These are phyloP conservation scores for Sedum album DNA, from an alignment of 164 flowering plant genomes.

Conservation along the genomic window DNA sequence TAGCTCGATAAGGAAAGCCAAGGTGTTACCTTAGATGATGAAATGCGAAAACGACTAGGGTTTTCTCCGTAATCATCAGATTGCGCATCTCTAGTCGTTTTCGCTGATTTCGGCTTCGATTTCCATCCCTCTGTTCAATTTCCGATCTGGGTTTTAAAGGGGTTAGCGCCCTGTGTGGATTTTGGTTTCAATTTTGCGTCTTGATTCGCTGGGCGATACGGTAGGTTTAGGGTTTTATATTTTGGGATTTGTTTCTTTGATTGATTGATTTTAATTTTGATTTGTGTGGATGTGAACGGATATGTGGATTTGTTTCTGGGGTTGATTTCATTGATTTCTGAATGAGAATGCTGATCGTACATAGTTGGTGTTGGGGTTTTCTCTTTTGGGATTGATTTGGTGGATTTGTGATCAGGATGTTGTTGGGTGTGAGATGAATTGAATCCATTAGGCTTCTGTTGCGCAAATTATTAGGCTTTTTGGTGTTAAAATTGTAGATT, in stretches of 20 bases:
- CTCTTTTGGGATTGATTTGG: no score
- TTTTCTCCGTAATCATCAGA: background rate
- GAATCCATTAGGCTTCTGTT: background rate
- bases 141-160: background rate
- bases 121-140: background rate
- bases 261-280: no score
- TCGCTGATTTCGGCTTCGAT: background rate
- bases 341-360: no score
- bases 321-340: no score
- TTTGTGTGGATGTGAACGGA: no score
- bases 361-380: background rate
- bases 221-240: background rate
- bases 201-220: background rate
- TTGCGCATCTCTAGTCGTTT: background rate
- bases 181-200: background rate
- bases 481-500: background rate
- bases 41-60: slow-evolving; percentile 5
- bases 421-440: background rate
- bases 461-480: no score
- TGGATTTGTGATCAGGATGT: no score
- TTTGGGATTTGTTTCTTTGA: background rate
- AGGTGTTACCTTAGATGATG: background rate
- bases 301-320: background rate
- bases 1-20: background rate
- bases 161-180: background rate